Evolutionary conservation across 2,329 filamentous ascomycete genomes (phyloP), one percentile per base, ranked within the genome.

Genomic region (Hypoxylon sp.): DNA sequence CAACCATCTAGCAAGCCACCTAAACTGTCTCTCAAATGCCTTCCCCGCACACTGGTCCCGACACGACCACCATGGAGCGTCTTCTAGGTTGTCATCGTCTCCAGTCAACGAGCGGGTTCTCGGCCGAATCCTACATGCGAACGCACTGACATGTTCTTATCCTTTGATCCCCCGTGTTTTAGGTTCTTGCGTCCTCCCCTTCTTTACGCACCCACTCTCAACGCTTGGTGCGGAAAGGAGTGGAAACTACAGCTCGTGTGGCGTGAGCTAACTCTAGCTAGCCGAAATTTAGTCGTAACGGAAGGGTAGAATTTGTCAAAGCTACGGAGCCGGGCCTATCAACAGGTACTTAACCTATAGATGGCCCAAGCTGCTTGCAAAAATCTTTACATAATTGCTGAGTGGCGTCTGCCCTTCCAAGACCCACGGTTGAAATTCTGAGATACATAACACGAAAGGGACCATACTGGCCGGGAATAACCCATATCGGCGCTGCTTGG

Each of bases 11-110:
- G 44, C n/a, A 48, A 35, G 55, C 55, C 55, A 48, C 54, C 27
- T 57, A 53, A 44, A 53, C 49, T 44, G 27, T 30, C 27, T 61
- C 5, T 46, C 57, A 7, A 33, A 50, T 20, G 27, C n/a, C 35
- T 51, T 60, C 57, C 42, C 46, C 56, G 33, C 56, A 46, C 35
- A 59, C 33, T 17, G 30, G 14, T 48, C 44, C 48, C 6, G 44
- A 59, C 44, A 40, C 8, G 31, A 40, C 25, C 35, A 37, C 42
- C 17, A 22, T 25, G 27, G 49, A 22, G 44, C 42, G 8, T 30
- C 48, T 27, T 55, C 25, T 22, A 54, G 13, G 48, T 31, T 17
- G 22, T 22, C 20, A 10, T 14, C 27, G 13, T 48, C 20, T 50
- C 5, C 22, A 13, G 35, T 56, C 40, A 17, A 17, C 14, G 27